Evolutionary conservation across 768 basidiomycete species (phyloP), one percentile per base, ranked within the genome.

Genomic region (Boletus tomentosulus): DNA sequence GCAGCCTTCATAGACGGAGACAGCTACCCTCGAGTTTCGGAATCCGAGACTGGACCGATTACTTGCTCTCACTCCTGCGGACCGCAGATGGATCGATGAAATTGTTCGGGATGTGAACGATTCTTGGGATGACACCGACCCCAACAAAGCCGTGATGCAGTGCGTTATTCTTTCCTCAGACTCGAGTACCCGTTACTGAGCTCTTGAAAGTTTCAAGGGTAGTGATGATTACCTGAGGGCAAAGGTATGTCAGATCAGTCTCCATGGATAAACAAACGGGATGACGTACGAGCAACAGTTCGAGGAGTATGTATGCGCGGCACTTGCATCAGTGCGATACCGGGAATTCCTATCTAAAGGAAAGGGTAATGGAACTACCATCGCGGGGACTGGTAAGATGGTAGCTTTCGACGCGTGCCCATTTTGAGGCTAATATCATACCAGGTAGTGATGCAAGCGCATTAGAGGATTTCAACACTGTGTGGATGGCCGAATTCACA

Each of bases 11-110:
- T 58, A 97, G 93, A 86, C 90, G 33, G 97, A 98, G 65, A 87
- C 85, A 0, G 90, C 87, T 6, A 73, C 77, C 3, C 82, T 98
- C 54, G 95, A 98, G 62, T 94, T 97, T 73, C 78, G 87, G 38
- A 86, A 98, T 67, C 81, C 85, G 4, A 84, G 79, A 63, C 65
- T 97, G 6, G 94, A 96, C 60, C 79, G 88, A 28, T 74, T 86
- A 33, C 82, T 87, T 22, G 83, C 81, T 6, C 73, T 99, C 59
- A 98, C 96, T 2, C 77, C 97, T 0, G 92, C 95, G 1, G 97
- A 98, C 68, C 76, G 96, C 54, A 95, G 91, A 69, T 99, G 97
- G 97, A 92, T 98, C 81, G 95, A 98, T 64, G 93, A 96, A 60
- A 84, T 96, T 52, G 81, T 95, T 38, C 82, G 78, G 50, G 91